phyloP scores from a whole-genome alignment of 2,329 filamentous ascomycete genomes.

The Sclerotinia nivalis region DNA sequence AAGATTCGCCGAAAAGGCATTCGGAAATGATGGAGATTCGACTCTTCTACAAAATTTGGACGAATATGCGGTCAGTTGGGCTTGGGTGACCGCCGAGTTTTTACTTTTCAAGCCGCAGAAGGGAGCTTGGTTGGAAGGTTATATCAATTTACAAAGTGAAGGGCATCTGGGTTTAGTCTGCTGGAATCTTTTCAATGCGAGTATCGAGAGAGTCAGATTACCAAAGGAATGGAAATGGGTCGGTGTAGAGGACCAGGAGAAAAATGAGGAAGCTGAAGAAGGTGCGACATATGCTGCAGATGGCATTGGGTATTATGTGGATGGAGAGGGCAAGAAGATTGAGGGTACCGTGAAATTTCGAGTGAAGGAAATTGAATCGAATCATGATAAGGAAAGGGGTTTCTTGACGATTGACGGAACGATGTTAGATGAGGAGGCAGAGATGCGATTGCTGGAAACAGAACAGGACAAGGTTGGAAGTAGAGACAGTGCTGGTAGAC shows the following conservation, averaged over 20 bases:
- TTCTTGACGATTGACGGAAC: constrained; percentile 87
- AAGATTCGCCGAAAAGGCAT: constrained; percentile 61
- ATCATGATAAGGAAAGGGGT: constrained; percentile 70
- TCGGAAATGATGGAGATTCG: constrained; percentile 51
- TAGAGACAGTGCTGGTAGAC: constrained; percentile 46
- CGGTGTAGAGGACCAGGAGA: constrained; percentile 46
- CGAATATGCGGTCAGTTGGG: constrained; percentile 84
- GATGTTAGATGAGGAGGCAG: constrained; percentile 70
- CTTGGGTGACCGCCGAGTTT: constrained; percentile 87
- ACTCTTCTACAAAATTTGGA: constrained; percentile 58
- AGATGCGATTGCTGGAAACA: constrained; percentile 58
- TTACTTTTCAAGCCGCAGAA: constrained; percentile 76
- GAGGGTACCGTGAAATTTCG: constrained; percentile 72
- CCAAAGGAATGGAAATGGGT: constrained; percentile 82
- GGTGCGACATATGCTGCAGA: constrained; percentile 51
- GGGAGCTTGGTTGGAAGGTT: constrained; percentile 75
- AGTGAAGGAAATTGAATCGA: constrained; percentile 83
- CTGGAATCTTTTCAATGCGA: constrained; percentile 89
- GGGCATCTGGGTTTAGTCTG: constrained; percentile 87
- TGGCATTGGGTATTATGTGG: constrained; percentile 72
- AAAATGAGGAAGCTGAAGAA: constrained; percentile 41
- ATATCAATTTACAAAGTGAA: constrained; percentile 82
- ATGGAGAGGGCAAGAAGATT: constrained; percentile 68
- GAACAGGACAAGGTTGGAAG: constrained; percentile 49
- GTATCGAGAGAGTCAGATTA: constrained; percentile 74